Conservation (phyloP, 78 protist species). For the slime mould (Dictyostelium discoideum) region DNA sequence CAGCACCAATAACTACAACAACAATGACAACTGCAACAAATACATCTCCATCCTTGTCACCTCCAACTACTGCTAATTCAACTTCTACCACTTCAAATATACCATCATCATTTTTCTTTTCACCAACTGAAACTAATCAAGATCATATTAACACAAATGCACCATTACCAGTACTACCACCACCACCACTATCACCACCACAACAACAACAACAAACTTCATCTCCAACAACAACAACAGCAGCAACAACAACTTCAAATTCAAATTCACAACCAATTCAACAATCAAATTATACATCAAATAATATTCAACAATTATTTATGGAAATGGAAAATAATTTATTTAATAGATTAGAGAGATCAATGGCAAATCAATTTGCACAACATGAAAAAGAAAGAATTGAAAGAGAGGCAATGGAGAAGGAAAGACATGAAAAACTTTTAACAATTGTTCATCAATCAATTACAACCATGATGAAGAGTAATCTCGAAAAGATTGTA, state of each 20-base stretch:
- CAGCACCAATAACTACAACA: background rate
- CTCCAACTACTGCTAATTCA: background rate
- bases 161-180: background rate
- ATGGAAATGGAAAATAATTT: slow-evolving; percentile 46
- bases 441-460: background rate
- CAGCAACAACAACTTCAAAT: background rate
- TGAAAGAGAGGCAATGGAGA: slow-evolving; percentile 18
- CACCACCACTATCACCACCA: background rate
- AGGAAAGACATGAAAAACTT: slow-evolving; percentile 34
- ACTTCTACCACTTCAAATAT: background rate
- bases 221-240: background rate
- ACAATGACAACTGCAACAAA: background rate
- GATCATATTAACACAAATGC: background rate
- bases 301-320: background rate
- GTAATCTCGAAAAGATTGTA: slow-evolving; percentile 39
- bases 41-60: background rate
- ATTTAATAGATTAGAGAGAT: slow-evolving; percentile 29
- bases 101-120: background rate
- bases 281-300: background rate
- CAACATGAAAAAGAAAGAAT: slow-evolving; percentile 19
- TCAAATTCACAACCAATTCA: background rate
- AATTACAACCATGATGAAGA: background rate
- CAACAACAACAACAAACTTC: background rate
- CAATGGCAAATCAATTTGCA: slow-evolving; percentile 8
- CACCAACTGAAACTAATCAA: background rate